A percentile compares a stretch with the other conserved stretches of the same genome.
Conservation (phyloP, 23 red algal genomes). For the Gracilaria vermiculophylla region DNA sequence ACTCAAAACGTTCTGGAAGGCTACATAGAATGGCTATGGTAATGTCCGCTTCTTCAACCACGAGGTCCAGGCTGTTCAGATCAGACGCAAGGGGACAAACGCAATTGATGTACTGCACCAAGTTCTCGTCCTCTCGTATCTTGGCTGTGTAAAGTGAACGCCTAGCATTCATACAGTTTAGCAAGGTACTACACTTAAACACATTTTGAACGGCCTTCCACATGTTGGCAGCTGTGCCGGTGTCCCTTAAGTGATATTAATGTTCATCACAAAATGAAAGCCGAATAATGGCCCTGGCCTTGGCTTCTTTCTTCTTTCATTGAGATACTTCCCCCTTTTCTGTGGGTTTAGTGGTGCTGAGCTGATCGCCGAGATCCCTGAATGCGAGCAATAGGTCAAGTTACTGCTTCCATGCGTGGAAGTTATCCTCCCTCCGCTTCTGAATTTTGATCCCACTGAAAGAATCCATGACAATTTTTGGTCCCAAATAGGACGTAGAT, state of each 20-base stretch:
- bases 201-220: no score
- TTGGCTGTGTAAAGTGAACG: constrained; percentile 31
- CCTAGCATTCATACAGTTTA: constrained; percentile 11
- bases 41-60: constrained; percentile 12
- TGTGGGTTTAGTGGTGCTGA: neutral
- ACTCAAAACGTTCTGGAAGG: neutral
- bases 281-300: constrained; percentile 33
- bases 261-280: constrained; percentile 10
- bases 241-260: constrained; percentile 16
- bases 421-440: constrained; percentile 10
- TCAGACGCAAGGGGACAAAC: neutral
- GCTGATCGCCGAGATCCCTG: constrained; percentile 24
- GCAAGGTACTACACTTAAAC: no score
- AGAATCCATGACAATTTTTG: neutral
- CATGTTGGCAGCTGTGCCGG: neutral
- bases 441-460: constrained; percentile 5
- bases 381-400: constrained; percentile 14
- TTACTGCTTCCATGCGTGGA: constrained; percentile 35
- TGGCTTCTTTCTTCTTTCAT: constrained; percentile 34
- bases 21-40: constrained; percentile 22
- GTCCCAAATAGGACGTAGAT: neutral
- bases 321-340: neutral
- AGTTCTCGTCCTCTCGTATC: constrained; percentile 23
- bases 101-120: neutral
- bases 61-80: constrained; percentile 1